Base-by-base conservation (phyloP, 2,329 filamentous ascomycete species). In the Incumbomyces lentus region DNA sequence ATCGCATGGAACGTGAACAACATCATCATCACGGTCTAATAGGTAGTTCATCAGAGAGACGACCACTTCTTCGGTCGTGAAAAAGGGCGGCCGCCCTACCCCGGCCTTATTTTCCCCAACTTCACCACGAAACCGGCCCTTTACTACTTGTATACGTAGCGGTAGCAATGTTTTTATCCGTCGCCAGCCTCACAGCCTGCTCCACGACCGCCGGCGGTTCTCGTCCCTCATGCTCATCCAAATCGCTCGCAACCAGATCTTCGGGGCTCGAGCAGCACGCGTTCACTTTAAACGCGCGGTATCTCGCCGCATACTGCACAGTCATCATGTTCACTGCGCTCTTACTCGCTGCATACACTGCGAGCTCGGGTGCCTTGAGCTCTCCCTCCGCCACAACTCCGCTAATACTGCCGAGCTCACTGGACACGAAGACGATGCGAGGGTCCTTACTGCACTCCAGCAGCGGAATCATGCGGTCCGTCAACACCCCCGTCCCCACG, bases 371-470 rank as follows among this genome's bases (percentile, higher is more conserved):
- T 16, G 32, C 22, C 8, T 29, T 14, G 2, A 26, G 14, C 26
- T 40, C 22, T 1, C 47, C 45, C 6, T 48, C 30, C 5, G 49
- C 44, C 18, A 50, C 17, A 11, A 49, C 49, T n/a, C 33, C 46
- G 32, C 46, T 26, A 16, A 54, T 41, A 18, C 52, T 54, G 7
- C 44, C 55, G 13, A 52, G 29, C 2, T 33, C 40, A 18, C 49
- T 49, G 8, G 45, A 46, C 7, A 57, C 19, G 39, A 57, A 55
- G 29, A 57, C 51, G 40, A 57, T 45, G 30, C 54, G 54, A 14
- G 55, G 53, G 6, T 48, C 30, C 12, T 32, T 47, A 19, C 52
- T 50, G 35, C 53, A 47, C 40, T 55, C 50, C 34, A 57, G 44
- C 36, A 55, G 40, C 10, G 53, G 52, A 3, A 45, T 42, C 32